Percentiles rank a stretch among this genome's conserved stretches.
Conservation (phyloP, 1,139 yeast species). For the Kodamaea ohmeri region DNA sequence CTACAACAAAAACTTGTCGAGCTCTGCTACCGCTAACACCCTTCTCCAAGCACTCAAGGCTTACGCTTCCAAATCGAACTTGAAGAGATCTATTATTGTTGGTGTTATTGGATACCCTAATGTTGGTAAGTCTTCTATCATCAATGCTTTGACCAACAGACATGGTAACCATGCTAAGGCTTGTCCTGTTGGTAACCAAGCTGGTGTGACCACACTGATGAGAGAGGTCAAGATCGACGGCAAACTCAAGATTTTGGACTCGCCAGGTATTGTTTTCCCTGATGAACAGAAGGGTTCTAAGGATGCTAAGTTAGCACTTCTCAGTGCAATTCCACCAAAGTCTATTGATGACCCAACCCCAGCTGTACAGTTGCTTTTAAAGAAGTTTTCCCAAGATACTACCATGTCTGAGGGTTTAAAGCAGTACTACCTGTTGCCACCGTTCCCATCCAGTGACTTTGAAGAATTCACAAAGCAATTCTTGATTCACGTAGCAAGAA, state of each 20-base stretch:
- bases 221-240: constrained; percentile 92
- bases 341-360: constrained; percentile 80
- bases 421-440: constrained; percentile 72
- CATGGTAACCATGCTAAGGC: constrained; percentile 68
- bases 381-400: constrained; percentile 65
- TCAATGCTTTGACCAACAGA: constrained; percentile 82
- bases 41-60: constrained; percentile 80
- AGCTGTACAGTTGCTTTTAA: constrained; percentile 74
- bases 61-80: constrained; percentile 77
- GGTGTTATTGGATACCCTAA: constrained; percentile 98
- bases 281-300: constrained; percentile 50
- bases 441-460: constrained; percentile 65
- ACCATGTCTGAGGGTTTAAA: constrained; percentile 78
- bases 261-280: constrained; percentile 98
- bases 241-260: constrained; percentile 83
- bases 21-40: constrained; percentile 67
- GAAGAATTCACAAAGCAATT: constrained; percentile 77
- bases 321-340: constrained; percentile 90
- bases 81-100: constrained; percentile 88
- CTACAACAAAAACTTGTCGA: constrained; percentile 76
- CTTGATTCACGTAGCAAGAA: constrained; percentile 88
- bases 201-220: constrained; percentile 91
- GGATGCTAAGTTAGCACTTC: constrained; percentile 81
- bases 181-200: constrained; percentile 97
- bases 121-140: constrained; percentile 89